Evolutionary conservation across 148 eudicot species (phyloP).

Genomic region (Vaccinium macrocarpon): DNA sequence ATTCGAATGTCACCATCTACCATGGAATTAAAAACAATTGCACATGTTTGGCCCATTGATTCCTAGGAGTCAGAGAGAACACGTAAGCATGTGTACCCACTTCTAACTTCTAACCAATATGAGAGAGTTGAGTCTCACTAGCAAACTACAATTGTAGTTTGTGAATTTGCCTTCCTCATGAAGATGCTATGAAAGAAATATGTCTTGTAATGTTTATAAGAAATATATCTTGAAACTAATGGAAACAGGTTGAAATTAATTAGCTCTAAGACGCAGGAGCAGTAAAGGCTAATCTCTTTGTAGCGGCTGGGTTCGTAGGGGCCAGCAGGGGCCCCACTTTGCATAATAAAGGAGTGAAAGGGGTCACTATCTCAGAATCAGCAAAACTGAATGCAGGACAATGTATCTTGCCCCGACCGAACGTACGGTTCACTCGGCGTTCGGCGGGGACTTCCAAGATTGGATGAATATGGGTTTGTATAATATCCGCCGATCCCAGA

Average conservation of each 20-base stretch:
- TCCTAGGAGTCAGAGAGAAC: background rate
- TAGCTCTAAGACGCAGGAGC: background rate
- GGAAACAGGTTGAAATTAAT: background rate
- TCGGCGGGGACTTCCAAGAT: too few relatives aligned
- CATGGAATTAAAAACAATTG: background rate
- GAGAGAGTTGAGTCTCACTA: background rate
- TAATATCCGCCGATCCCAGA: too few relatives aligned
- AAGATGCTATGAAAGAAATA: too few relatives aligned
- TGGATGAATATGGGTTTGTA: too few relatives aligned
- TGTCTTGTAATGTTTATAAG: background rate
- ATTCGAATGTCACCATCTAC: background rate
- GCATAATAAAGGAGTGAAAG: too few relatives aligned
- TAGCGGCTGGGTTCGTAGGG: too few relatives aligned
- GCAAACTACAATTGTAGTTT: background rate
- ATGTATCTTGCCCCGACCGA: too few relatives aligned
- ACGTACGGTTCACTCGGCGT: too few relatives aligned
- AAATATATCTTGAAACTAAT: background rate
- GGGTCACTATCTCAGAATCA: too few relatives aligned
- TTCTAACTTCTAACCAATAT: background rate
- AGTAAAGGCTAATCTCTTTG: background rate
- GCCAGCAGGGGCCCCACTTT: too few relatives aligned
- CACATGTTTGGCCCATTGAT: background rate
- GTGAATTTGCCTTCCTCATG: background rate
- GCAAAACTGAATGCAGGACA: too few relatives aligned
- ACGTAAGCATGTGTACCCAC: background rate